A percentile compares a stretch with the other conserved stretches of the same genome.
Evolutionary conservation across 179 eudicot species (phyloP).

Genomic region (Dionaea muscipula): DNA sequence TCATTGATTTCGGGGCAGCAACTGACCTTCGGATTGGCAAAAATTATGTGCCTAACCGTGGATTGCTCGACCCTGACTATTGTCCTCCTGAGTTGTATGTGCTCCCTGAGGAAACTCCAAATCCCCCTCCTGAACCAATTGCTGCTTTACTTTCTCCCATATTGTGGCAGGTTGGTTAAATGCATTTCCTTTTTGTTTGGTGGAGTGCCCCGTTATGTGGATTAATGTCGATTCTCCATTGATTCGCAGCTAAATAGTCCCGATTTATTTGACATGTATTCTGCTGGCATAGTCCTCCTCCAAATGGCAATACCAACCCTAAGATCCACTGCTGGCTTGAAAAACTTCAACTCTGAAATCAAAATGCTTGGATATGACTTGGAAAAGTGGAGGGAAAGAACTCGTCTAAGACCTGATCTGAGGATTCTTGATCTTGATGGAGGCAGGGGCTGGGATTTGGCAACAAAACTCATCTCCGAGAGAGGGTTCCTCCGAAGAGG

Average conservation of each 20-base stretch:
- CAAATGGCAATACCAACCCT: constrained; percentile 85
- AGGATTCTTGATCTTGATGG: constrained; percentile 79
- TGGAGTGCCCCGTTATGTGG: too few relatives aligned
- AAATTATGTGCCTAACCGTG: constrained; percentile 67
- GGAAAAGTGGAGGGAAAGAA: constrained; percentile 67
- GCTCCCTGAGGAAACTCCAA: constrained; percentile 90
- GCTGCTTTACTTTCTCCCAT: constrained; percentile 89
- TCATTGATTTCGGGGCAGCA: constrained; percentile 95
- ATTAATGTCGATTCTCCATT: too few relatives aligned
- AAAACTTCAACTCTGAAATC: constrained; percentile 68
- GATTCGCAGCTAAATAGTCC: constrained; percentile 76
- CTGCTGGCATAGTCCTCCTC: constrained; percentile 83
- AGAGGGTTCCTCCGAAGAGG: constrained; percentile 63
- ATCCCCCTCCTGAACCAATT: constrained; percentile 92
- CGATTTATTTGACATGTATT: constrained; percentile 87
- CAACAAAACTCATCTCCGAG: constrained; percentile 74
- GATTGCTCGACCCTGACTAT: constrained; percentile 85
- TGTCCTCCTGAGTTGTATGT: constrained; percentile 94
- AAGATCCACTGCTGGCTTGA: constrained; percentile 68
- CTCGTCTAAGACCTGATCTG: constrained; percentile 64
- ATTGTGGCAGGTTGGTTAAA: constrained; percentile 65
- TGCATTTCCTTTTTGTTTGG: constrained; percentile 1
- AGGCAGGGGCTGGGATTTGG: constrained; percentile 96
- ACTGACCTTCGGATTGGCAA: constrained; percentile 89
- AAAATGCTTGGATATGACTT: constrained; percentile 60